These are phyloP conservation scores for Vanderwaltozyma yarrowii DNA, from an alignment of 805 yeast genomes.

Conservation along the genomic window DNA sequence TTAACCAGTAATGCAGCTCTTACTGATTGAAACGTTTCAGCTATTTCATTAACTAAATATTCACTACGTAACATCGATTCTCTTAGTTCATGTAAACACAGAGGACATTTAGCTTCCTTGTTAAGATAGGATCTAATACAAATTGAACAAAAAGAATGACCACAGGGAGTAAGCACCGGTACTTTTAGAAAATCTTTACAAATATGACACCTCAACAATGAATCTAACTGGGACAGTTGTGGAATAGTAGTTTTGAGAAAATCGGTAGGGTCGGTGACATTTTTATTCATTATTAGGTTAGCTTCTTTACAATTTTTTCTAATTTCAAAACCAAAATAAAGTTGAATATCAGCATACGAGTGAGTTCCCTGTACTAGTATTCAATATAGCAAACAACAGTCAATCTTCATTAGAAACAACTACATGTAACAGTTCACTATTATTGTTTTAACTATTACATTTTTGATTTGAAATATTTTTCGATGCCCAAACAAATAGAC, in stretches of 20 bases:
- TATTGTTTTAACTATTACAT: no score
- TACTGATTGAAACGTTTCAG: constrained; percentile 38
- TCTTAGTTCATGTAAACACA: constrained; percentile 60
- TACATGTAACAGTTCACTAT: no score
- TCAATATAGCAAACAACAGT: no score
- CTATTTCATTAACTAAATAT: constrained; percentile 61
- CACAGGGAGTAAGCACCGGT: constrained; percentile 78
- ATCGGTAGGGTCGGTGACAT: constrained; percentile 57
- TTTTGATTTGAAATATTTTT: background rate
- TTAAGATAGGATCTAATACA: constrained; percentile 69
- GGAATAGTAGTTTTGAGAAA: constrained; percentile 52
- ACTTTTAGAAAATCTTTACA: constrained; percentile 75
- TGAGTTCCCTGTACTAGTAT: no score
- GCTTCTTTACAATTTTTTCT: no score
- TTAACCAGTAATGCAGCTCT: constrained; percentile 19
- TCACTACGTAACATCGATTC: constrained; percentile 63
- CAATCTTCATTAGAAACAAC: no score
- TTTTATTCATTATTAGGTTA: constrained; percentile 7
- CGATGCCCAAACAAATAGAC: background rate
- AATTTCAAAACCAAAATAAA: no score
- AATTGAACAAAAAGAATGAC: constrained; percentile 81
- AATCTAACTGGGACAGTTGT: constrained; percentile 48
- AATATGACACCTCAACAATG: constrained; percentile 70
- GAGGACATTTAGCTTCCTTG: constrained; percentile 58
- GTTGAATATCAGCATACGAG: no score